Conservation (phyloP, 345 rosid species). For the Eucalyptus regnans region DNA sequence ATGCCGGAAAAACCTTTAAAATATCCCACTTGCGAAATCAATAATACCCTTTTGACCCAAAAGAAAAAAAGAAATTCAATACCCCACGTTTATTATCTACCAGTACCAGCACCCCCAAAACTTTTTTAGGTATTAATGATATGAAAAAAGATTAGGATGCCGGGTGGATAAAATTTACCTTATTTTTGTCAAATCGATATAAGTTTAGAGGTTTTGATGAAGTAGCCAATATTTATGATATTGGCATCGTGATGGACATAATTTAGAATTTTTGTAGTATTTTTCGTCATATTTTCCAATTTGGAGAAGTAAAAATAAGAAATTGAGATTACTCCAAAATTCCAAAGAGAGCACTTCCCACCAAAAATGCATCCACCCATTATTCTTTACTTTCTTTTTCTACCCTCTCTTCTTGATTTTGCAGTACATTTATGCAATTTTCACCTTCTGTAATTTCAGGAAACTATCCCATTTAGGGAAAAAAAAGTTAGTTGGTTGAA, state of each 20-base stretch:
- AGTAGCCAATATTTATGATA: neutral
- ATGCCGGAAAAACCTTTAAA: neutral
- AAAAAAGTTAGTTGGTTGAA: neutral
- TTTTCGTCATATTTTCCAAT: neutral
- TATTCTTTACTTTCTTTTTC: neutral
- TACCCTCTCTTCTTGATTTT: neutral
- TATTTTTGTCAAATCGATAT: neutral
- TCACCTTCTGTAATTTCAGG: neutral
- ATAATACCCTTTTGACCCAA: neutral
- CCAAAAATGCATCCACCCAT: neutral
- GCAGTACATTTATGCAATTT: neutral
- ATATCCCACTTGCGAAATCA: neutral
- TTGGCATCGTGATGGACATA: neutral
- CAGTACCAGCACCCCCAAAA: too few relatives aligned
- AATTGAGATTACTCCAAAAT: neutral
- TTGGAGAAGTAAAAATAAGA: neutral
- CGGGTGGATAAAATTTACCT: neutral
- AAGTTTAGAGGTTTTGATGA: neutral
- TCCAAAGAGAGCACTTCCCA: neutral
- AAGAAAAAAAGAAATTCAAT: neutral
- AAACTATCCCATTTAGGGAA: neutral
- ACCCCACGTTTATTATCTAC: neutral
- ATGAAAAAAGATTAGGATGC: neutral
- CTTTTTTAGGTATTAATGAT: neutral
- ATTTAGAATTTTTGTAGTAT: neutral